A percentile compares a stretch with the other conserved stretches of the same genome.
Evolutionary conservation across 805 yeast genomes (phyloP).

Genomic region (Pichia insulana): DNA sequence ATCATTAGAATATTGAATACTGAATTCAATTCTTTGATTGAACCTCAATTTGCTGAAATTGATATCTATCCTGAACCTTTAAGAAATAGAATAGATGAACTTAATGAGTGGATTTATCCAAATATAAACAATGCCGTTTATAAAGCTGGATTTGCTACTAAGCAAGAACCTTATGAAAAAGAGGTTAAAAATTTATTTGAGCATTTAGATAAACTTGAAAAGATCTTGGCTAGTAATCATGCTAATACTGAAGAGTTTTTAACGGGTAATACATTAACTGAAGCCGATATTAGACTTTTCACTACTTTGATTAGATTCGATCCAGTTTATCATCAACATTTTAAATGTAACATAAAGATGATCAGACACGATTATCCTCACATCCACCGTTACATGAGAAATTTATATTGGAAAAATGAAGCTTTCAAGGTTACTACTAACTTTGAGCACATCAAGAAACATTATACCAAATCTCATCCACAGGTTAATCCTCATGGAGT

Average conservation of each 20-base stretch:
- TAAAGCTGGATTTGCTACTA: slow-evolving; percentile 83
- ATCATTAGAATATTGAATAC: slow-evolving; percentile 76
- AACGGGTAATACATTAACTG: slow-evolving; percentile 63
- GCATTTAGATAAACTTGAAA: slow-evolving; percentile 64
- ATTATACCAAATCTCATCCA: slow-evolving; percentile 80
- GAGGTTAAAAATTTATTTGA: slow-evolving; percentile 57
- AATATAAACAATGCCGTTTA: slow-evolving; percentile 88
- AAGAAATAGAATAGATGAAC: slow-evolving; percentile 54
- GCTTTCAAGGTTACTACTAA: slow-evolving; percentile 73
- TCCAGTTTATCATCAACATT: slow-evolving; percentile 89
- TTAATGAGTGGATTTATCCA: slow-evolving; percentile 78
- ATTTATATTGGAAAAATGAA: slow-evolving; percentile 66
- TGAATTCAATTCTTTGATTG: slow-evolving; percentile 56
- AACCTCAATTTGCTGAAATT: slow-evolving; percentile 37
- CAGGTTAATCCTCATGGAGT: slow-evolving; percentile 75
- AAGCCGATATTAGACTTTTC: slow-evolving; percentile 82
- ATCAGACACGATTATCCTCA: slow-evolving; percentile 73
- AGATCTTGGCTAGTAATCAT: slow-evolving; percentile 40
- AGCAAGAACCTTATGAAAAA: slow-evolving; percentile 71
- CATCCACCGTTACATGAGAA: slow-evolving; percentile 70
- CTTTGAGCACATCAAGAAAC: slow-evolving; percentile 84
- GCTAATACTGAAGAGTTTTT: slow-evolving; percentile 33
- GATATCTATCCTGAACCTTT: slow-evolving; percentile 56
- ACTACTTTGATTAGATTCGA: slow-evolving; percentile 88
- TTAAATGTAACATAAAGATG: slow-evolving; percentile 81